Percentiles rank a stretch among this genome's conserved stretches.
Conservation (phyloP, 345 rosid genomes). For the Eucalyptus microcorys region DNA sequence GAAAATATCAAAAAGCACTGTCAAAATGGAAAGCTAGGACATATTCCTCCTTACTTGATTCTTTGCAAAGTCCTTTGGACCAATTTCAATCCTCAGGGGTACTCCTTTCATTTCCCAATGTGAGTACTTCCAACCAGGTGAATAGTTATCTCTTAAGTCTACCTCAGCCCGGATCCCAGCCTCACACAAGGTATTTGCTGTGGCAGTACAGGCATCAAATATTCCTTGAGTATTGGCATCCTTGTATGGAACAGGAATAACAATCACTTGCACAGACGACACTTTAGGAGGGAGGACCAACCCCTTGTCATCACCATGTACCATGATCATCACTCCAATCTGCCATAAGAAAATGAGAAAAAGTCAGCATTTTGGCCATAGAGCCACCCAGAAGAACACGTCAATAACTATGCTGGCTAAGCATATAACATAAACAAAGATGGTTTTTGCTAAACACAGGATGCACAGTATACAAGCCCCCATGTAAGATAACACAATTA, state of each 20-base stretch:
- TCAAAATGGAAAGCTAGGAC: background rate
- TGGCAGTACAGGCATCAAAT: constrained; percentile 70
- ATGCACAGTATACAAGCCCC: background rate
- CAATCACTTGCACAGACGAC: constrained; percentile 76
- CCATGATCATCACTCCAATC: constrained; percentile 99
- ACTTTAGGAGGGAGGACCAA: constrained; percentile 89
- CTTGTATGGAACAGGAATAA: constrained; percentile 88
- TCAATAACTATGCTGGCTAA: background rate
- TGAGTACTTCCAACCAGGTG: constrained; percentile 99
- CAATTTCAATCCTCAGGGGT: constrained; percentile 92
- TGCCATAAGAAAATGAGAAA: background rate
- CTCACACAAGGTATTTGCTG: constrained; percentile 43
- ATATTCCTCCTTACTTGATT: constrained; percentile 40
- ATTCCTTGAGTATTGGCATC: constrained; percentile 86
- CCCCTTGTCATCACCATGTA: constrained; percentile 91
- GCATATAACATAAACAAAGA: background rate
- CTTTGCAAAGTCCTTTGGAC: constrained; percentile 81
- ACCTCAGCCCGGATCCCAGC: constrained; percentile 77
- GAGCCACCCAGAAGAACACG: background rate
- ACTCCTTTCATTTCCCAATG: constrained; percentile 99
- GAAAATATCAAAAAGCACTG: background rate
- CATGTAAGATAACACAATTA: background rate
- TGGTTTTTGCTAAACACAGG: background rate
- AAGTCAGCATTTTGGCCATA: background rate
- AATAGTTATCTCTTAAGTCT: constrained; percentile 82